Conservation (phyloP, 495 filamentous ascomycete genomes). For the Xylaria bambusicola region DNA sequence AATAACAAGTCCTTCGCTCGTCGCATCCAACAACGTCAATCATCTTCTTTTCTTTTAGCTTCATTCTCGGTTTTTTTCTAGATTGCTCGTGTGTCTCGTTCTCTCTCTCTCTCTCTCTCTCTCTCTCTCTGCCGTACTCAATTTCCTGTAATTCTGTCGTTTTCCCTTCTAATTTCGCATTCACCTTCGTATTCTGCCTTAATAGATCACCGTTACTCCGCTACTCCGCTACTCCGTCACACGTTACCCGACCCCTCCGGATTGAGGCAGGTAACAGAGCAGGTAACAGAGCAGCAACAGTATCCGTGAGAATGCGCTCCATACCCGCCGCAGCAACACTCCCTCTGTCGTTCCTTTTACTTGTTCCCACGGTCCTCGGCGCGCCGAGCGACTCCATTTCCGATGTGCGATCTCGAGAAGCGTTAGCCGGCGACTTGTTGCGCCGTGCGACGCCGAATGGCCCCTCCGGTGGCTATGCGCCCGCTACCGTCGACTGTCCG, state of each 20-base stretch:
- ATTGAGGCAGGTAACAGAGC: not conserved
- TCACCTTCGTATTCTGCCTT: not conserved
- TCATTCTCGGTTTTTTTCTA: not conserved
- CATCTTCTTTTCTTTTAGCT: not conserved
- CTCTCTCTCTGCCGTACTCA: too few species aligned
- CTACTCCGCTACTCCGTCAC: not conserved
- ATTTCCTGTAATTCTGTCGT: not conserved
- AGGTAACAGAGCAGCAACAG: too few species aligned
- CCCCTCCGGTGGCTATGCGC: constrained; percentile 59
- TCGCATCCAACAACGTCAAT: not conserved
- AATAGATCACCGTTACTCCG: not conserved
- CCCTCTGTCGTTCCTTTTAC: constrained; percentile 9
- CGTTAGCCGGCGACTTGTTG: constrained; percentile 13
- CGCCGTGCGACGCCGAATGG: constrained; percentile 55
- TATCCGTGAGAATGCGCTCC: constrained; percentile 12
- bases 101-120: too few species aligned
- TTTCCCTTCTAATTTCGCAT: not conserved
- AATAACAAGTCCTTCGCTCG: not conserved
- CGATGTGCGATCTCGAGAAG: constrained; percentile 9
- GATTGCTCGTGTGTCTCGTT: not conserved
- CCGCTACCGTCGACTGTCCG: constrained; percentile 55
- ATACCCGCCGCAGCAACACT: constrained; percentile 2
- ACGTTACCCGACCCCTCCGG: constrained; percentile 2
- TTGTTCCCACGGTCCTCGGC: constrained; percentile 26
- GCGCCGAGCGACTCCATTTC: constrained; percentile 18